phyloP scores from a whole-genome alignment of 495 filamentous ascomycete species.

The Geopyxis carbonaria region DNA sequence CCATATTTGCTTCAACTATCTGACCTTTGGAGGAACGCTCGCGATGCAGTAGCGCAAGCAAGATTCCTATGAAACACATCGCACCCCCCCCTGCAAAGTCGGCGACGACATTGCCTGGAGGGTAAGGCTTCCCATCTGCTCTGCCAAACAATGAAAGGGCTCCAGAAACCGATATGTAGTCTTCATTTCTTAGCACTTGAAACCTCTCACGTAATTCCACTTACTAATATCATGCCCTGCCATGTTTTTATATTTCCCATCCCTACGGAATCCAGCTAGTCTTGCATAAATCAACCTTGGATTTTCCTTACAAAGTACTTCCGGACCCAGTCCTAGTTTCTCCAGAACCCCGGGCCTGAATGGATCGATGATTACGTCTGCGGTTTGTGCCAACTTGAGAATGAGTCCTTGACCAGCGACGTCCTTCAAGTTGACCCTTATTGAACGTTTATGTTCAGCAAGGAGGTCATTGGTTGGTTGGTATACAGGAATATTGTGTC shows the following conservation, averaged over 20 bases:
- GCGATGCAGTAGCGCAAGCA: conserved; percentile 41
- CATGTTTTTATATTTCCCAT: conserved; percentile 71
- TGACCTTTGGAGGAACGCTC: conserved; percentile 53
- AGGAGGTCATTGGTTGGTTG: conserved; percentile 47
- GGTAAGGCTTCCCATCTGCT: conserved; percentile 46
- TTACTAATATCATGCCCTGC: conserved; percentile 93
- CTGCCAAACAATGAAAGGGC: conserved; percentile 60
- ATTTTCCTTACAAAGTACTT: conserved; percentile 44
- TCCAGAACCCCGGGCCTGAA: conserved; percentile 84
- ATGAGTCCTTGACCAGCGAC: conserved; percentile 43
- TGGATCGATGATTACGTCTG: conserved; percentile 80
- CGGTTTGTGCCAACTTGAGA: conserved; percentile 40
- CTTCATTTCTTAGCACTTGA: too few relatives aligned
- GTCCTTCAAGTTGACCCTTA: conserved; percentile 61
- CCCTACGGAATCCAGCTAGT: conserved; percentile 75
- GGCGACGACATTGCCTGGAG: conserved; percentile 67
- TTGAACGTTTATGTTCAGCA: conserved; percentile 59
- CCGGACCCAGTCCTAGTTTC: conserved; percentile 56
- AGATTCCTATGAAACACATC: conserved; percentile 51
- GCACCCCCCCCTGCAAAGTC: conserved; percentile 90
- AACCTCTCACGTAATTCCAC: too few relatives aligned
- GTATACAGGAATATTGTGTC: conserved; percentile 28
- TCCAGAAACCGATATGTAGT: conserved; percentile 81
- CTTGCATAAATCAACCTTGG: conserved; percentile 66
- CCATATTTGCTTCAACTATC: conserved; percentile 91